Conservation (phyloP, 768 basidiomycete species). For the Amanita muscaria region DNA sequence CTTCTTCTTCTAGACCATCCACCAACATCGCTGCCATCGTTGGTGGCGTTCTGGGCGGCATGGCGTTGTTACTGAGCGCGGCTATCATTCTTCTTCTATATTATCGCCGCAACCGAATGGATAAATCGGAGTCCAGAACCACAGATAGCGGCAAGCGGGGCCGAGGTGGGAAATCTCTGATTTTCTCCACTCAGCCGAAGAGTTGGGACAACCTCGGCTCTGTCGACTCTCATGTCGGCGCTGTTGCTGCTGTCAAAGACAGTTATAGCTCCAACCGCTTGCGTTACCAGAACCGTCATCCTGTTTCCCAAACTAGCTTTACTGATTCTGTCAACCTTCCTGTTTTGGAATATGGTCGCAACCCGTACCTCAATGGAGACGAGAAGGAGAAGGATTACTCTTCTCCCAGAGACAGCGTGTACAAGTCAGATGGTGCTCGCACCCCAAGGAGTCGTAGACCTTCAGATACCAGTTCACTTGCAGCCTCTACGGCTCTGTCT, state of each 20-base stretch:
- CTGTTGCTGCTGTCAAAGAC: not conserved
- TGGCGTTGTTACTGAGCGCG: constrained; percentile 26
- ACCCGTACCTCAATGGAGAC: too few relatives aligned
- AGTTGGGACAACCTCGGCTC: constrained; percentile 26
- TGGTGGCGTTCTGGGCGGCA: constrained; percentile 44
- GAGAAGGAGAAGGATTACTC: too few relatives aligned
- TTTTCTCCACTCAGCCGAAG: not conserved
- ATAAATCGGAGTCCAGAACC: not conserved
- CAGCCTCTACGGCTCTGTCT: not conserved
- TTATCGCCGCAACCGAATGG: constrained; percentile 14
- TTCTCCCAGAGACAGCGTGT: not conserved
- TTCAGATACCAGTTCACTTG: not conserved
- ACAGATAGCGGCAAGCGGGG: constrained; percentile 3
- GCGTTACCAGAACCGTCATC: not conserved
- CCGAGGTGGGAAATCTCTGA: not conserved
- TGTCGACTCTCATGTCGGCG: constrained; percentile 21
- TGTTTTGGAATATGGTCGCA: not conserved
- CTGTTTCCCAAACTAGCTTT: not conserved
- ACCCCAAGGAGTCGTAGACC: not conserved
- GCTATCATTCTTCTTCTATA: constrained; percentile 26
- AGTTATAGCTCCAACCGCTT: not conserved
- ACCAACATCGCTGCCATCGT: constrained; percentile 36
- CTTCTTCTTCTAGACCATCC: constrained; percentile 5
- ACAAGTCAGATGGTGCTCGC: not conserved
- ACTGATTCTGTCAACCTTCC: constrained; percentile 1